Base-by-base conservation (phyloP, 768 basidiomycete genomes). In the Tulasnella sp. region DNA sequence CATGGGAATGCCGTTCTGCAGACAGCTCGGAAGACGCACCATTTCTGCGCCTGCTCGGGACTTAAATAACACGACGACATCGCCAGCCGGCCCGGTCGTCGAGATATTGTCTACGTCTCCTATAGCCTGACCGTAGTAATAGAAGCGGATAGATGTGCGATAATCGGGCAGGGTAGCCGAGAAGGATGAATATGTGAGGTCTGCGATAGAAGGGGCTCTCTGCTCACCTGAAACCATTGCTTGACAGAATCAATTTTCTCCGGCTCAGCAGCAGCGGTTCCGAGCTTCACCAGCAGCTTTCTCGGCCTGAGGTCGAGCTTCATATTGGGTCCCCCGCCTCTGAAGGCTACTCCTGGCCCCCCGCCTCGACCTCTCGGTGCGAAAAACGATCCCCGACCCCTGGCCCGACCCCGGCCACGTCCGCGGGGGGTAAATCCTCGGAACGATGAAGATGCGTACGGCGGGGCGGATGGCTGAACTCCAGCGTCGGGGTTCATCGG, bases 231-330 rank as follows among this genome's bases (percentile, higher is more conserved):
- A 84, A 93, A 97, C 93, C 94, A 97, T 83, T 94, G 92, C 82
- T 90, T 90, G 81, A 96, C 87, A 8, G 90, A 89, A 81, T 92
- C 91, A 44, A 91, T 81, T 8, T 83, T 84, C 6, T 81, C 81
- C 42, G 87, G 87, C n/a, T 87, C 87, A n/a, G 11, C 72, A 28
- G 89, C 88, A 48, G 88, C 86, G 24, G 84, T 86, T 12, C 90
- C 90, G 50, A 93, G 94, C 84, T 94, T 93, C 41, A 98, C 87
- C 31, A 93, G 86, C 34, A 98, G 86, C 85, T 91, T 92, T 87
- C 92, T 93, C 14, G 96, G 94, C 24, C 96, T 91, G 84, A 96
- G 96, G 85, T 98, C 96, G 41, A 98, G 90, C 84, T 94, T 94
- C 93, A 97, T 93, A 83, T 92, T 95, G 14, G 88, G 87, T 60